These are phyloP conservation scores for Parasitella parasitica DNA, from an alignment of 371 early-diverging fungal genomes.

Conservation along the genomic window DNA sequence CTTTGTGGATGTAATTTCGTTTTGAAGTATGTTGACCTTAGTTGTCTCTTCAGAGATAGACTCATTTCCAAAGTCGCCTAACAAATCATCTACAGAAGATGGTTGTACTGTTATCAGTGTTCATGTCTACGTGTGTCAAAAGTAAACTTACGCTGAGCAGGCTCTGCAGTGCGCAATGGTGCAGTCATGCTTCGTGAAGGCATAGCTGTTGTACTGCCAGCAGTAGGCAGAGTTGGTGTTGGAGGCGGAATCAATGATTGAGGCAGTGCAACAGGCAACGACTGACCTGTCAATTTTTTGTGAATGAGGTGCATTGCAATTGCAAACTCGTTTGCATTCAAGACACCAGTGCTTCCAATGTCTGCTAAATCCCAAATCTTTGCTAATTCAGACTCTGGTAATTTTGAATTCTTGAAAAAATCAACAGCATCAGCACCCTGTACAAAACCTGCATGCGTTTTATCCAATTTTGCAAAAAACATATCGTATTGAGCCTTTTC, in stretches of 20 bases:
- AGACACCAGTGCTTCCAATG: slow-evolving; percentile 70
- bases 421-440: slow-evolving; percentile 72
- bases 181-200: not conserved
- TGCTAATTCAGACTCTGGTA: slow-evolving; percentile 71
- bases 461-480: slow-evolving; percentile 76
- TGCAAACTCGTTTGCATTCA: slow-evolving; percentile 87
- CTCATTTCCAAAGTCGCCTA: slow-evolving; percentile 47
- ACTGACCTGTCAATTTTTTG: slow-evolving; percentile 69
- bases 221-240: not conserved
- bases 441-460: slow-evolving; percentile 22
- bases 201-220: not conserved
- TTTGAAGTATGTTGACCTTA: slow-evolving; percentile 39
- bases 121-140: too few species aligned
- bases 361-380: slow-evolving; percentile 86
- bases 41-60: slow-evolving; percentile 38
- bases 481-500: slow-evolving; percentile 70
- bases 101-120: not conserved
- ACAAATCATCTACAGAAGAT: slow-evolving; percentile 25
- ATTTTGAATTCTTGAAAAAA: slow-evolving; percentile 82
- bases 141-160: not conserved
- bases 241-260: slow-evolving; percentile 40
- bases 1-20: slow-evolving; percentile 31
- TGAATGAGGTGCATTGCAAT: slow-evolving; percentile 94
- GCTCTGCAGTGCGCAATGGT: not conserved
- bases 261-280: slow-evolving; percentile 73